A percentile compares a stretch with the other conserved stretches of the same genome.
Evolutionary conservation across 148 eudicot species (phyloP).

Genomic region (Vaccinium vitisidaea): DNA sequence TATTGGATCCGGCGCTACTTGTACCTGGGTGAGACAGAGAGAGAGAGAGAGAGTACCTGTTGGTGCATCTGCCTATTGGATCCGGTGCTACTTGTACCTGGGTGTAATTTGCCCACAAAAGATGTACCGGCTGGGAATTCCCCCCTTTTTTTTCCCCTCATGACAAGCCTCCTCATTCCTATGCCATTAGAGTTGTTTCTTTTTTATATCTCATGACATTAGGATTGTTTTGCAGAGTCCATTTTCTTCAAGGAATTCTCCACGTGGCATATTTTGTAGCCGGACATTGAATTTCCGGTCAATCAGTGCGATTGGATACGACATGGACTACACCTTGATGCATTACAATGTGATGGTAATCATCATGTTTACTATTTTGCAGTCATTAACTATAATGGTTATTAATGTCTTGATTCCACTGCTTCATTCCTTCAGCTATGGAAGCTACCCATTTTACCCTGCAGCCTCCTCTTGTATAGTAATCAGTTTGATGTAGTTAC

Average conservation of each 20-base stretch:
- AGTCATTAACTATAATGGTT: neutral
- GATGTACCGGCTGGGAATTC: too few relatives aligned
- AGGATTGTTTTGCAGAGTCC: slow-evolving; percentile 61
- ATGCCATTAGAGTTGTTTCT: neutral
- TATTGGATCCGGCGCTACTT: too few relatives aligned
- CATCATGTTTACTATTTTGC: neutral
- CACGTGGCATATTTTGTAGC: slow-evolving; percentile 93
- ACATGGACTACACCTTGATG: slow-evolving; percentile 97
- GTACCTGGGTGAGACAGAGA: too few relatives aligned
- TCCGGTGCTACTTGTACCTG: too few relatives aligned
- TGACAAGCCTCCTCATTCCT: neutral
- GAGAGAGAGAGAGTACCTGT: too few relatives aligned
- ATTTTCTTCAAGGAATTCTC: slow-evolving; percentile 65
- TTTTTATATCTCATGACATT: slow-evolving; percentile 9
- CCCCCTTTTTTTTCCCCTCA: neutral
- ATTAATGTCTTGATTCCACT: neutral
- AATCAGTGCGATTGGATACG: slow-evolving; percentile 95
- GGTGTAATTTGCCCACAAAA: too few relatives aligned
- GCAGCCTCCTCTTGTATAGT: neutral
- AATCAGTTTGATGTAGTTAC: neutral
- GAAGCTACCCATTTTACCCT: neutral
- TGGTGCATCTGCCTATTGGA: too few relatives aligned
- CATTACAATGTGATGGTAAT: slow-evolving; percentile 92
- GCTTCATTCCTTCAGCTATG: neutral
- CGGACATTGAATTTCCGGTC: slow-evolving; percentile 92